Conservation (phyloP, 257 asterid species). For the Capsicum baccatum region DNA sequence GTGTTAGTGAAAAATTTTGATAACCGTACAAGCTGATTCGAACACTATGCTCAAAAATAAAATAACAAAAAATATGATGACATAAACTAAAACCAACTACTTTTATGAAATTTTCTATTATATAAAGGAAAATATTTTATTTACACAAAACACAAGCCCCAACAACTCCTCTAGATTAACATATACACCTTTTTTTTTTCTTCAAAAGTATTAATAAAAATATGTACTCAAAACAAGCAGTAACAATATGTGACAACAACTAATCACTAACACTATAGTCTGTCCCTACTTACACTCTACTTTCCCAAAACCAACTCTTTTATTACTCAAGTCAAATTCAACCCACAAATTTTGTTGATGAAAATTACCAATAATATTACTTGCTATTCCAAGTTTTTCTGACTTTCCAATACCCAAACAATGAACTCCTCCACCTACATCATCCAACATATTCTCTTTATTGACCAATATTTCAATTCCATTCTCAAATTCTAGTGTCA, state of each 20-base stretch:
- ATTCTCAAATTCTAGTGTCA: slow-evolving; percentile 59
- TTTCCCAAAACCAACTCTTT: slow-evolving; percentile 70
- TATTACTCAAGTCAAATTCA: slow-evolving; percentile 65
- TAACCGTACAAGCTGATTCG: neutral
- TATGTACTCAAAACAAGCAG: slow-evolving; percentile 34
- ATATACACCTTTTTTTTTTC: neutral
- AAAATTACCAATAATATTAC: slow-evolving; percentile 80
- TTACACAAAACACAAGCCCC: slow-evolving; percentile 10
- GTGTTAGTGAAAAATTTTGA: neutral
- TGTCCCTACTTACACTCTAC: slow-evolving; percentile 53
- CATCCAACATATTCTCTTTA: slow-evolving; percentile 56
- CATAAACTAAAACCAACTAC: neutral
- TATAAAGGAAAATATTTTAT: neutral
- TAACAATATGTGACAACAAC: slow-evolving; percentile 15
- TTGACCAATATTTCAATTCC: slow-evolving; percentile 57
- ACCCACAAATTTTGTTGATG: slow-evolving; percentile 94
- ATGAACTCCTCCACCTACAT: slow-evolving; percentile 64
- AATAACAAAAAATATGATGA: neutral
- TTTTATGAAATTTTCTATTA: neutral
- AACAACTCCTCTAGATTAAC: neutral
- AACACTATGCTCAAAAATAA: neutral
- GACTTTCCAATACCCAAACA: slow-evolving; percentile 79
- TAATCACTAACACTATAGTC: slow-evolving; percentile 26
- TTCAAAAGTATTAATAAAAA: slow-evolving; percentile 30
- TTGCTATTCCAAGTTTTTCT: slow-evolving; percentile 67